Evolutionary conservation across 1,284 basidiomycete genomes (phyloP), one percentile per base, ranked within the genome.

Genomic region (Apiotrichum laibachii): DNA sequence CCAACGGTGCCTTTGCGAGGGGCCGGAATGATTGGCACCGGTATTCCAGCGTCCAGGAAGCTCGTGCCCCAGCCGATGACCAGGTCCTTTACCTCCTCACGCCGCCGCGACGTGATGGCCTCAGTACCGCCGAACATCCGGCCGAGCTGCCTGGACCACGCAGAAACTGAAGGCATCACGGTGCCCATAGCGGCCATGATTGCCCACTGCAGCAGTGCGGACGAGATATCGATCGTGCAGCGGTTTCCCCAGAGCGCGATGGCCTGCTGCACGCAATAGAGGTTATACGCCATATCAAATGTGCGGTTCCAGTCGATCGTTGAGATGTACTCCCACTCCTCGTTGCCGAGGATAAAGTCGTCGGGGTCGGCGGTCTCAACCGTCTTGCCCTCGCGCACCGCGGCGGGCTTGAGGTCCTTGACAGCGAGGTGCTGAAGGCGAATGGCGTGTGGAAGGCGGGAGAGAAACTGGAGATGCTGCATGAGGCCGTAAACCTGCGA

Each of bases 221-320:
- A 53, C 8, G 62, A 59, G 10, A 65, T 34, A 31, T 55, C 46
- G 5, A 63, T 52, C 2, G 59, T 52, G 2, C 47, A 37, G 15
- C 58, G 49, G 19, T 37, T 47, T 5, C 60, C 57, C 68, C 68
- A 73, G 0, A 75, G 55, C 5, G 47, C 44, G 35, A 71, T 66
- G 10, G 65, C 67, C 52, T 69, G 61, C 42, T 68, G 67, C n/a
- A 71, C 66, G 18, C 64, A 63, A 44, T 66, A 72, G 7, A 75
- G 60, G 5, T 66, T 53, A 52, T 64, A 66, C 0, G 64, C 66
- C 16, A 56, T 51, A 5, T 60, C 59, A 9, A 75, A 46, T 0
- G 62, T 63, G n/a, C 57, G 31, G 21, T 60, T 52, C 68, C 69
- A 73, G 21, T 67, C 52, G 15, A 64, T 50, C 13, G 16, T 37